Evolutionary conservation across 2,329 filamentous ascomycete genomes (phyloP), one percentile per base, ranked within the genome.

Genomic region (Blumeriella jaapii): DNA sequence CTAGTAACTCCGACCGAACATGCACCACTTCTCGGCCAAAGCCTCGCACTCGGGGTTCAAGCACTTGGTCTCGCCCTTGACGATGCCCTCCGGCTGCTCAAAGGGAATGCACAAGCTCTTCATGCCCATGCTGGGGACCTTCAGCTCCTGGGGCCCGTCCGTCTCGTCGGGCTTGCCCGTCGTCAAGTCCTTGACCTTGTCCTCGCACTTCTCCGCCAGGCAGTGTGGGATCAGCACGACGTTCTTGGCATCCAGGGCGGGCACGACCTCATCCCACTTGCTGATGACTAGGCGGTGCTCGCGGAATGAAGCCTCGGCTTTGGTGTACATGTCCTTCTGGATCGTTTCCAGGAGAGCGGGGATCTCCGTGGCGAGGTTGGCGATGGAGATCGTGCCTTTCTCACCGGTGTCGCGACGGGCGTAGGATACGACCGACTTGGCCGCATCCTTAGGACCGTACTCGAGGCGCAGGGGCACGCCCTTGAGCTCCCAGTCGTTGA

Each of bases 401-500:
- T 80, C 81, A 40, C 76, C 76, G 12, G 82, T 82, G 59, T 98
- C 91, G 52, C 93, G 83, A 53, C 91, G 83, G 14, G 87, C 83
- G 44, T 74, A 83, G 45, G 80, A 84, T 49, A 96, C 80, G 26
- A 87, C 82, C 39, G 81, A 74, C 57, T 87, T 84, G 46, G 82
- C 84, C 9, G 81, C 79, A 56, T 96, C 91, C 62, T 93, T 93
- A 53, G 91, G 89, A 5, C 93, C 93, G 55, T 94, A 94, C 61
- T 98, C 91, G 40, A 98, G 71, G 40, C 91, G 82, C 23, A 98
- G 73, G 29, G 93, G 91, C 26, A 96, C 82, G 57, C 93, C 91
- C 63, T 89, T 93, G 51, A 96, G 71, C 61, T 98, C 93, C 85
- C 86, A 95, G 62, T 98, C 87, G 63, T 93, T 93, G 69, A 98